These are phyloP conservation scores for Fusarium secorum DNA, from an alignment of 2,329 filamentous ascomycete genomes.

Conservation along the genomic window DNA sequence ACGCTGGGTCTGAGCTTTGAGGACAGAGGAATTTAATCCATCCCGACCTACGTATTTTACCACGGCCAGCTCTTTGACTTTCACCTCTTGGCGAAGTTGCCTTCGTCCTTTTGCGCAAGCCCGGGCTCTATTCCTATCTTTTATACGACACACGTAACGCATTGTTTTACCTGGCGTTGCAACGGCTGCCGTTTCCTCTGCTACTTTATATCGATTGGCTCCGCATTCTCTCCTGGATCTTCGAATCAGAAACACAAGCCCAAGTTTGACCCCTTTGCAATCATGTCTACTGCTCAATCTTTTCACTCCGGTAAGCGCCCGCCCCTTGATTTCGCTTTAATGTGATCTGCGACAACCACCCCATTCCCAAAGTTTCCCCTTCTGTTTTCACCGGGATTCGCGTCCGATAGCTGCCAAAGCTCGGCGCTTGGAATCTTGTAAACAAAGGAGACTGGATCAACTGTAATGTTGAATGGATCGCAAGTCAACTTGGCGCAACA, in stretches of 20 bases:
- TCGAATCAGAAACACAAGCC: slow-evolving; percentile 39
- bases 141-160: slow-evolving; percentile 24
- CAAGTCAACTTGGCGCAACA: slow-evolving; percentile 40
- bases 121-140: slow-evolving; percentile 3
- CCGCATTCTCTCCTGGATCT: slow-evolving; percentile 36
- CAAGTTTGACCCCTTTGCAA: slow-evolving; percentile 39
- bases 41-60: slow-evolving; percentile 38
- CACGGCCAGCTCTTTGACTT: slow-evolving; percentile 28
- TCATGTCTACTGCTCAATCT: slow-evolving; percentile 41
- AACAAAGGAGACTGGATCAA: slow-evolving; percentile 33
- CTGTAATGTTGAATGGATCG: slow-evolving; percentile 31
- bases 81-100: slow-evolving; percentile 15
- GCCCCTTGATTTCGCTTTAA: slow-evolving; percentile 44
- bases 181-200: slow-evolving; percentile 26
- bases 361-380: slow-evolving; percentile 29
- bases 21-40: slow-evolving; percentile 45
- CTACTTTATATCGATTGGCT: slow-evolving; percentile 24
- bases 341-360: slow-evolving; percentile 40
- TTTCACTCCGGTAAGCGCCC: slow-evolving; percentile 43
- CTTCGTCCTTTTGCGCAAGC: slow-evolving; percentile 7
- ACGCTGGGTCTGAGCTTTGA: slow-evolving; percentile 43
- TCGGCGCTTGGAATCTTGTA: slow-evolving; percentile 35
- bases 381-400: slow-evolving; percentile 30
- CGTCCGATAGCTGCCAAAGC: slow-evolving; percentile 27
- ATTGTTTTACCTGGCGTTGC: slow-evolving; percentile 28